phyloP scores from a whole-genome alignment of 331 rosid species.

The Quercus phellos region DNA sequence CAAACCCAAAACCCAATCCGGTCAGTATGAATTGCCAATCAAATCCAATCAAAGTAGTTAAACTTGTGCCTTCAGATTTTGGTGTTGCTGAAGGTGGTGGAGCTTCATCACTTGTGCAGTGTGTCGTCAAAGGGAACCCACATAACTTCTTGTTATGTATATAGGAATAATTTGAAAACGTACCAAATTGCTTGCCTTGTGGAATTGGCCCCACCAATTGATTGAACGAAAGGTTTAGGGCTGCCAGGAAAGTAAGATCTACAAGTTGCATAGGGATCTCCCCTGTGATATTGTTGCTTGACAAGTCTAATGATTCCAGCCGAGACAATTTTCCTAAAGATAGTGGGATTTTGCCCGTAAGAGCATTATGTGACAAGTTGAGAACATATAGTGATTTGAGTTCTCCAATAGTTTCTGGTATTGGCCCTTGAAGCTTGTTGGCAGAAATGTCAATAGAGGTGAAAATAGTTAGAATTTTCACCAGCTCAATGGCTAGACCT shows the following conservation, averaged over 20 bases:
- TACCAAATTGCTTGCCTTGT: conserved; percentile 32
- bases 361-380: conserved; percentile 31
- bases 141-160: conserved; percentile 41
- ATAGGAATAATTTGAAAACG: conserved; percentile 30
- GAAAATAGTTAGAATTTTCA: conserved; percentile 50
- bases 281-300: conserved; percentile 13
- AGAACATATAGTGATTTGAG: conserved; percentile 20
- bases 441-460: conserved; percentile 58
- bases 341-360: conserved; percentile 24
- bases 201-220: conserved; percentile 47
- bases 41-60: conserved; percentile 17
- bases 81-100: background rate
- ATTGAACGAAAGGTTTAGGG: conserved; percentile 48
- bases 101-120: conserved; percentile 7
- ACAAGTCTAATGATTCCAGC: conserved; percentile 37
- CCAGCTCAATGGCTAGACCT: conserved; percentile 38
- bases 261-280: background rate
- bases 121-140: conserved; percentile 37
- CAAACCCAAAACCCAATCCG: conserved; percentile 79
- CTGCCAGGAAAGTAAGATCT: conserved; percentile 39
- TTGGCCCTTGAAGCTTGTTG: conserved; percentile 34
- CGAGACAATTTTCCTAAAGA: conserved; percentile 3
- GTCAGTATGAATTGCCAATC: conserved; percentile 58
- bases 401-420: conserved; percentile 19
- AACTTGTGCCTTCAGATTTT: background rate